Evolutionary conservation across 441 rosid genomes (phyloP).

Genomic region (Brassica balearica): DNA sequence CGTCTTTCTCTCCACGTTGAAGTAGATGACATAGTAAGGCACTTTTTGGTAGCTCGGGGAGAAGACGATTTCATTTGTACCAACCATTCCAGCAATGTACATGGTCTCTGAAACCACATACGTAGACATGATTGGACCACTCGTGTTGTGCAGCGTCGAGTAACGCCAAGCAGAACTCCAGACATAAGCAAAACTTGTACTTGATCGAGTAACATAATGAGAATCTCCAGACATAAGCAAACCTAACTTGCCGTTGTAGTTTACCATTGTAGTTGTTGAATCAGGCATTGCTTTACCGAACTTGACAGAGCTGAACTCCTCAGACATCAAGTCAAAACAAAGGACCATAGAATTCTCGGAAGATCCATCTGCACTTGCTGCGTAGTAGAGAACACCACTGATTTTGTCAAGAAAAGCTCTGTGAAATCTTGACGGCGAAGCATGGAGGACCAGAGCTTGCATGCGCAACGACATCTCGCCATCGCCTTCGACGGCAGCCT

Average conservation of each 20-base stretch:
- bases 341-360: neutral
- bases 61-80: neutral
- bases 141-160: neutral
- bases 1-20: neutral
- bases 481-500: neutral
- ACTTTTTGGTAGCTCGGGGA: neutral
- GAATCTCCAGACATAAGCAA: neutral
- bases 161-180: neutral
- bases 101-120: neutral
- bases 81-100: neutral
- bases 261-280: neutral
- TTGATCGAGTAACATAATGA: neutral
- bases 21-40: constrained; percentile 2
- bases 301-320: neutral
- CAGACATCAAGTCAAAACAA: neutral
- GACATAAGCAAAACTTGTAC: neutral
- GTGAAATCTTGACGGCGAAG: neutral
- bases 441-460: neutral
- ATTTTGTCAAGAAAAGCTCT: neutral
- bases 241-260: neutral
- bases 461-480: neutral
- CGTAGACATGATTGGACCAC: neutral
- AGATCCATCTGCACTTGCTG: neutral
- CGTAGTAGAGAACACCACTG: neutral
- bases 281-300: neutral